Conservation (phyloP, 2,329 filamentous ascomycete genomes). For the Fusarium duplospermum region DNA sequence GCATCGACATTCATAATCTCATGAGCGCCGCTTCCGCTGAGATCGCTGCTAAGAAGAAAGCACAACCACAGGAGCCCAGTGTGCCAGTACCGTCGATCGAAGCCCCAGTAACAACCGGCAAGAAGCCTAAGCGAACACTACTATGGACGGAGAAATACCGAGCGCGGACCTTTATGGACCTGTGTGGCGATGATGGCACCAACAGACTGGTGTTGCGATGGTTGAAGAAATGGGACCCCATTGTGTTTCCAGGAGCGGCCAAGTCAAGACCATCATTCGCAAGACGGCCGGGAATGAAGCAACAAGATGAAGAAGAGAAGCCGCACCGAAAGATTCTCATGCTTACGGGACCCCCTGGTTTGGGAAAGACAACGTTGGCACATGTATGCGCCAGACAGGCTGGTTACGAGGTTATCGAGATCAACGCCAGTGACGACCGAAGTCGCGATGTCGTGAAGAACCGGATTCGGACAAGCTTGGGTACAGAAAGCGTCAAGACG, state of each 20-base stretch:
- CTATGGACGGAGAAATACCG: constrained; percentile 99
- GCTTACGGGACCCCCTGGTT: constrained; percentile 88
- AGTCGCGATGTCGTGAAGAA: constrained; percentile 91
- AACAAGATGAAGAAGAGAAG: constrained; percentile 73
- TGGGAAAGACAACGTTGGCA: constrained; percentile 95
- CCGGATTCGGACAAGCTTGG: constrained; percentile 89
- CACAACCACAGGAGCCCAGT: constrained; percentile 42
- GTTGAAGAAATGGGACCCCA: constrained; percentile 92
- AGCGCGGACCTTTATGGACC: constrained; percentile 88
- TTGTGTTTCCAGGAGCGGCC: constrained; percentile 85
- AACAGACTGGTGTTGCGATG: constrained; percentile 91
- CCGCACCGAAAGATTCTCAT: constrained; percentile 89
- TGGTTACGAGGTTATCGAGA: constrained; percentile 95
- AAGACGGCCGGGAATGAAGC: constrained; percentile 56
- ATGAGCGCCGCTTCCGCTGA: constrained; percentile 78
- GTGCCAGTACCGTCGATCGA: constrained; percentile 59
- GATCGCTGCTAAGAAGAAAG: constrained; percentile 53
- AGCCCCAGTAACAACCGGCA: constrained; percentile 39
- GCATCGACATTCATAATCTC: constrained; percentile 88
- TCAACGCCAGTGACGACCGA: constrained; percentile 97
- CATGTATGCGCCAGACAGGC: constrained; percentile 96
- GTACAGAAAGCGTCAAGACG: constrained; percentile 91
- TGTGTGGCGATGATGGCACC: constrained; percentile 94
- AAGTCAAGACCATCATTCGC: constrained; percentile 65
- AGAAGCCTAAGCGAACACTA: constrained; percentile 63